phyloP scores from a whole-genome alignment of 192 early-diverging fungal genomes.

The Podila clonocystis region DNA sequence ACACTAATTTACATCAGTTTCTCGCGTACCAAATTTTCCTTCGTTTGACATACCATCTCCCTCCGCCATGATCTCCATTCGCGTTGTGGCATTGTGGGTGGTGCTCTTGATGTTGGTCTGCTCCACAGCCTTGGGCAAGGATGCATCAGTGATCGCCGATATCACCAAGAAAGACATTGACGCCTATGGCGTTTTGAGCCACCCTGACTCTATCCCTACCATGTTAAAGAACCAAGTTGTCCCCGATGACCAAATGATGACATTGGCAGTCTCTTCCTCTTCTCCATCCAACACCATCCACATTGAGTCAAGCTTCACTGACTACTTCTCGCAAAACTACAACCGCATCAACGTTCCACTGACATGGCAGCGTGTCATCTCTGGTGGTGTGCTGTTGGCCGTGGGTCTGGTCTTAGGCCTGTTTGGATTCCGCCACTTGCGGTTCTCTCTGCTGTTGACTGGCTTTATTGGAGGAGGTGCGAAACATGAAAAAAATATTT shows the following conservation, averaged over 20 bases:
- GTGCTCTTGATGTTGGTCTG: not conserved
- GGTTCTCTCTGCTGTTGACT: constrained; percentile 14
- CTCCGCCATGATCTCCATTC: not conserved
- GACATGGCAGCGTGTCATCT: constrained; percentile 9
- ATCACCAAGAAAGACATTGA: not conserved
- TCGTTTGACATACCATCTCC: not conserved
- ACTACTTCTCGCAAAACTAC: constrained; percentile 26
- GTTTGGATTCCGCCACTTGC: constrained; percentile 11
- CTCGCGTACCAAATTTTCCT: no score
- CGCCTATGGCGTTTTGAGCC: not conserved
- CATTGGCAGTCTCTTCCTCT: not conserved
- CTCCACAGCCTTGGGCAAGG: not conserved
- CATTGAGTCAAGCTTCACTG: constrained; percentile 3
- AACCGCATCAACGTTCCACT: constrained; percentile 11
- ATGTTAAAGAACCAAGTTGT: not conserved
- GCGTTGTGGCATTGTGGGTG: not conserved
- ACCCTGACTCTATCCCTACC: not conserved
- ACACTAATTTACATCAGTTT: no score
- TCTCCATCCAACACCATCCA: not conserved
- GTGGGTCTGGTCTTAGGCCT: constrained; percentile 8
- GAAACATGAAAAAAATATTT: not conserved
- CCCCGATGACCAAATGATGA: not conserved
- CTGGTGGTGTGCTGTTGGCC: constrained; percentile 18
- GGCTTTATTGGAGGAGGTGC: constrained; percentile 26
- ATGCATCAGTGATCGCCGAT: not conserved